Base-by-base conservation (phyloP, 345 rosid species). In the Pelargonium nanum region DNA sequence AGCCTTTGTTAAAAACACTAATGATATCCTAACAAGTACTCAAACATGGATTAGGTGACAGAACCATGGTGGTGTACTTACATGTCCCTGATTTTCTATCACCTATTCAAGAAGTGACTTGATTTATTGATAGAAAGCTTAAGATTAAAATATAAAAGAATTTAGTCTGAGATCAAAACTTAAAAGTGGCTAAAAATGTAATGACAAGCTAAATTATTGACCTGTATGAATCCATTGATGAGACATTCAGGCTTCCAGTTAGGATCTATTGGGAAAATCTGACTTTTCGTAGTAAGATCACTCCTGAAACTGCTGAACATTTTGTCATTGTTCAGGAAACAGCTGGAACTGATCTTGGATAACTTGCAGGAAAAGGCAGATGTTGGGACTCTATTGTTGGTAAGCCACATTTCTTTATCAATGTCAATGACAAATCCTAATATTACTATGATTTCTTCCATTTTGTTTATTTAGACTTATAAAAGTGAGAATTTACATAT, bases 351-450 rank as follows among this genome's bases (percentile, higher is more conserved):
- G 61, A 93, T 93, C 73, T 89, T 93, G 48, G 79, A 79, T 48
- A 84, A 80, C 75, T 65, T 89, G 78, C 84, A 86, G 72, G 99
- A 89, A 80, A 93, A 87, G 80, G 96, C 99, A 24, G 99, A 83
- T 71, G 99, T 93, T 21, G 95, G 88, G 56, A 81, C 76, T 58
- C 66, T 93, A 63, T 78, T 89, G 67, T 64, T 84, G 97, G 99
- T 93, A 76, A 70, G 83, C 66, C 66, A 68, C 30, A 50, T 19
- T 26, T 56, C 24, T 30, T 10, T 4, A 15, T 24, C 48, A 50
- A 52, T 52, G 63, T 32, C 28, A 4, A 25, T 56, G 28, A 16
- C 56, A 50, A 24, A 24, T 26, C 25, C 16, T 58, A 56, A 12
- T 0, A 23, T 24, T 24, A 22, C n/a, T 6, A 1, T 23, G 10